Evolutionary conservation across 176 grass and related monocot species (phyloP), one percentile per base, ranked within the genome.

Genomic region (Avena atlantica): DNA sequence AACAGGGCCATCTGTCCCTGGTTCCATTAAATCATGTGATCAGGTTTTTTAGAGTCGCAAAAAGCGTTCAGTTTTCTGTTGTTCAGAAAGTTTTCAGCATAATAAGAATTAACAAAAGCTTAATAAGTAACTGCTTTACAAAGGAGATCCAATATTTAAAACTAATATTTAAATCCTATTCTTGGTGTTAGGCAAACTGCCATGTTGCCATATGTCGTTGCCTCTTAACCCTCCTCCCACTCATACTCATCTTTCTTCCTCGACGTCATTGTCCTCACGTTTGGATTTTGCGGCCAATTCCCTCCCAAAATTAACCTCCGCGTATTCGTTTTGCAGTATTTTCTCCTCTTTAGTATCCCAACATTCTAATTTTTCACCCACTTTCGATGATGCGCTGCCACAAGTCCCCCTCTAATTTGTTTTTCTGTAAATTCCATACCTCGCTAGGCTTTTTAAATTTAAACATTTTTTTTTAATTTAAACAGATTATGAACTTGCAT

Each of bases 381-480:
- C 8, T 72, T 82, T 75, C 20, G 44, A 74, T 24, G 37, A 11
- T 9, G 72, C 72, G 3, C 23, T 6, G 58, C 71, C 44, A 9
- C 85, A 90, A 37, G 85, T 85, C 66, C 84, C 93, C 67, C 93
- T 51, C 88, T 90, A n/a, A n/a, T n/a, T 80, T 98, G 96, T 86
- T 95, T 90, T 65, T 91, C 92, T 76, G 97, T 94, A 85, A 93
- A 92, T 84, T 85, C 89, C 97, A 99, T 99, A 67, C 94, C 97
- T 77, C n/a, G n/a, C n/a, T n/a, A n/a, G n/a, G n/a, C n/a, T n/a
- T n/a, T n/a, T n/a, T n/a, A n/a, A n/a, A n/a, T n/a, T n/a, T n/a
- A n/a, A n/a, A n/a, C n/a, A n/a, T n/a, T n/a, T n/a, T n/a, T n/a
- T n/a, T n/a, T n/a, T n/a, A n/a, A n/a, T n/a, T n/a, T n/a, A n/a